These are phyloP conservation scores for Bryoglossum gracile DNA, from an alignment of 495 filamentous ascomycete genomes.

Conservation along the genomic window DNA sequence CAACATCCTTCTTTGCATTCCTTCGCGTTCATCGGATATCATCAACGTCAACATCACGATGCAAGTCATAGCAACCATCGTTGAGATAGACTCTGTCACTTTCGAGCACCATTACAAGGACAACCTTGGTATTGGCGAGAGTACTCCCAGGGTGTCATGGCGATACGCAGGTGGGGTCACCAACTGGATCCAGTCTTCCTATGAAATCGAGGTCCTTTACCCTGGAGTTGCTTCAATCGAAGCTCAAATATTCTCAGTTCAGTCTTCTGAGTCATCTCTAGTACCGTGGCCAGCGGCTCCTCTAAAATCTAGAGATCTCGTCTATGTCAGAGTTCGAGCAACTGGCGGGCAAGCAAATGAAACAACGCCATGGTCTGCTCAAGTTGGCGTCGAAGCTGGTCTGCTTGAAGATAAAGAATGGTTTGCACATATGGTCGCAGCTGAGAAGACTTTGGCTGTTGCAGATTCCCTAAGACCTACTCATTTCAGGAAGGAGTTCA, in stretches of 20 bases:
- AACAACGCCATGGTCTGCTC: slow-evolving; percentile 29
- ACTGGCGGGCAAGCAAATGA: neutral
- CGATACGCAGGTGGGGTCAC: slow-evolving; percentile 4
- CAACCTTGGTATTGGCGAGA: slow-evolving; percentile 18
- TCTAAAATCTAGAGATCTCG: slow-evolving; percentile 35
- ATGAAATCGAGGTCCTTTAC: slow-evolving; percentile 29
- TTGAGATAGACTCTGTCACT: slow-evolving; percentile 6
- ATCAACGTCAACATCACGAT: neutral
- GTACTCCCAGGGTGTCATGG: slow-evolving; percentile 17
- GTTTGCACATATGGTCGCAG: slow-evolving; percentile 32
- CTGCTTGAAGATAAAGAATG: slow-evolving; percentile 33
- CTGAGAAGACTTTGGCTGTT: slow-evolving; percentile 20
- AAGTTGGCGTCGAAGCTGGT: slow-evolving; percentile 34
- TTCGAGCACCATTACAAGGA: slow-evolving; percentile 20
- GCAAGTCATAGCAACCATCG: neutral
- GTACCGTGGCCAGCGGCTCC: slow-evolving; percentile 44
- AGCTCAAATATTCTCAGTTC: neutral
- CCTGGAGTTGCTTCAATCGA: neutral
- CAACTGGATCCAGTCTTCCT: slow-evolving; percentile 33
- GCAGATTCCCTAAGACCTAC: slow-evolving; percentile 21
- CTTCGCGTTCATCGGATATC: too few species aligned
- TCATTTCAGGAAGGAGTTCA: slow-evolving; percentile 15
- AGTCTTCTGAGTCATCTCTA: slow-evolving; percentile 31
- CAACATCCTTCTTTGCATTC: too few species aligned
- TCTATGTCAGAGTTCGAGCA: slow-evolving; percentile 32